Percentiles rank a stretch among this genome's conserved stretches.
Evolutionary conservation across 2,329 filamentous ascomycete genomes (phyloP).

Genomic region (Ceratocystis albifundus): DNA sequence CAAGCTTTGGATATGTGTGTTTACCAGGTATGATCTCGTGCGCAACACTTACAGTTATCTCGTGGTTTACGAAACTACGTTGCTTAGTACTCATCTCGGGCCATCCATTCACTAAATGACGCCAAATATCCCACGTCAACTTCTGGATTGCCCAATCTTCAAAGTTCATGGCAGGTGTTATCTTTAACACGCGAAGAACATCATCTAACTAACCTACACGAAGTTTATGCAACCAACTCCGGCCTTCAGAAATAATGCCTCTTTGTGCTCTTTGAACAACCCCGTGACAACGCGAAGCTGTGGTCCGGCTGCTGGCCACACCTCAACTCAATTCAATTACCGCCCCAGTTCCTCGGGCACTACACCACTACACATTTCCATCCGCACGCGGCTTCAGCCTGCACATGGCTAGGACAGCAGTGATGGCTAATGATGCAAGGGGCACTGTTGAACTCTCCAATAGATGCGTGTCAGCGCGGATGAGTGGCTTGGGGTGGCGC

Average conservation of each 20-base stretch:
- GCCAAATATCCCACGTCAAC: conserved; percentile 34
- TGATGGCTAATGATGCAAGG: conserved; percentile 36
- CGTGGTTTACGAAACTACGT: too few relatives aligned
- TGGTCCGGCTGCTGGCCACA: conserved; percentile 36
- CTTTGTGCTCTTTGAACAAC: conserved; percentile 44
- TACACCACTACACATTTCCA: conserved; percentile 42
- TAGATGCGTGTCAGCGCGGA: conserved; percentile 46
- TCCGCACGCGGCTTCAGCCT: conserved; percentile 47
- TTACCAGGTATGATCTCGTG: too few relatives aligned
- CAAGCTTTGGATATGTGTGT: too few relatives aligned
- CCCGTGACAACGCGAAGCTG: conserved; percentile 32
- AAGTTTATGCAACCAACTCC: conserved; percentile 48
- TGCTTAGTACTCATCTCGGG: conserved; percentile 4
- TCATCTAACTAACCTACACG: conserved; percentile 40
- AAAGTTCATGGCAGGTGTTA: conserved; percentile 30
- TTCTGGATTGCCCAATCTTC: conserved; percentile 32
- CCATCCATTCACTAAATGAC: conserved; percentile 24
- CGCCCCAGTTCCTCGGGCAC: conserved; percentile 39
- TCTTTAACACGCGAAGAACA: conserved; percentile 34
- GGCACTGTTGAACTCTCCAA: conserved; percentile 26
- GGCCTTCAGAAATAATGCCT: conserved; percentile 50
- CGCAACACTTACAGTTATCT: too few relatives aligned
- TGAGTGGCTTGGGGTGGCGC: conserved; percentile 44
- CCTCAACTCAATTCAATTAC: conserved; percentile 39
- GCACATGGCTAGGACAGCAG: conserved; percentile 37